phyloP scores from a whole-genome alignment of 768 basidiomycete species.

The Rickenella mellea region DNA sequence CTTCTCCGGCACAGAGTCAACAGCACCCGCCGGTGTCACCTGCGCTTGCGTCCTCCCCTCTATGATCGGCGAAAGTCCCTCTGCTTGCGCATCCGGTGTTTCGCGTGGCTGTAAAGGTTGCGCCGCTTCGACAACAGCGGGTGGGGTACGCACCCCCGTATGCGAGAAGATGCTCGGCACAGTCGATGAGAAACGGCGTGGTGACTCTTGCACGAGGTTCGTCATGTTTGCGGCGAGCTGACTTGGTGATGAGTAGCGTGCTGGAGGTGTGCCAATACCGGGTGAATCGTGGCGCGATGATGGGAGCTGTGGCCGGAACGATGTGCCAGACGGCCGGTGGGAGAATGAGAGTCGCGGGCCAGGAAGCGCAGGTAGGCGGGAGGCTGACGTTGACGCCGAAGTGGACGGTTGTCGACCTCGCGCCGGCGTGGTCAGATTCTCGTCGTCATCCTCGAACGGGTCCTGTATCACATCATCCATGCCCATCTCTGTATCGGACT shows the following conservation, averaged over 20 bases:
- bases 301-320: background rate
- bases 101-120: slow-evolving; percentile 33
- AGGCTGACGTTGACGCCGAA: background rate
- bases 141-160: slow-evolving; percentile 69
- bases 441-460: background rate
- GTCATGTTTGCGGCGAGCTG: slow-evolving; percentile 3
- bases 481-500: slow-evolving; percentile 21
- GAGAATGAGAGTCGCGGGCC: background rate
- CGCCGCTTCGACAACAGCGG: slow-evolving; percentile 68
- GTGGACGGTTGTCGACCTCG: background rate
- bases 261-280: too few relatives aligned
- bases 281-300: background rate
- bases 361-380: background rate
- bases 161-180: slow-evolving; percentile 79
- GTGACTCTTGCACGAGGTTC: slow-evolving; percentile 27
- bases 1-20: slow-evolving; percentile 41
- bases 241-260: background rate
- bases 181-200: slow-evolving; percentile 44
- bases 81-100: slow-evolving; percentile 17
- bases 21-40: slow-evolving; percentile 20
- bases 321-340: background rate
- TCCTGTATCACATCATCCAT: background rate
- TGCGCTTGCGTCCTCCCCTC: slow-evolving; percentile 28
- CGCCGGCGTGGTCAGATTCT: background rate
- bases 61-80: slow-evolving; percentile 40